A percentile compares a stretch with the other conserved stretches of the same genome.
phyloP scores from a whole-genome alignment of 495 filamentous ascomycete genomes.

The Trichoderma asperelloides region DNA sequence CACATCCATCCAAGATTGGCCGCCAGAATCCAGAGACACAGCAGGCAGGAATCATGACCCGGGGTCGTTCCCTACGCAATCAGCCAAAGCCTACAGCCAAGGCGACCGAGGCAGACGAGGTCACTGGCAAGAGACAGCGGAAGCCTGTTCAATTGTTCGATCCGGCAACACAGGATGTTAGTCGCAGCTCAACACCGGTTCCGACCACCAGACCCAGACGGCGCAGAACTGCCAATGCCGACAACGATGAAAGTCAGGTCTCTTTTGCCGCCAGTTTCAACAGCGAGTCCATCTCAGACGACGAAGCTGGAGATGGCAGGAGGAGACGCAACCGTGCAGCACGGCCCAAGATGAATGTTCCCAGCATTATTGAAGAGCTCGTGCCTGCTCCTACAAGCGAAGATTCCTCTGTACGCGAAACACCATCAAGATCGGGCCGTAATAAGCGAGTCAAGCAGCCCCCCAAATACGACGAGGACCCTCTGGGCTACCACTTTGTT shows the following conservation, averaged over 20 bases:
- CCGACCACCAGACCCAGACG: conserved; percentile 23
- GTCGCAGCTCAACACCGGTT: conserved; percentile 30
- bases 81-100: conserved; percentile 37
- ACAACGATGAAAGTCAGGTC: conserved; percentile 1
- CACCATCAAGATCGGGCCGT: background rate
- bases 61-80: conserved; percentile 27
- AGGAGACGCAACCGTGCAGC: background rate
- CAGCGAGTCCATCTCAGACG: background rate
- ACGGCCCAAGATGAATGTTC: background rate
- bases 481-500: background rate
- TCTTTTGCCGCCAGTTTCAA: background rate
- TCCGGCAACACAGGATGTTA: conserved; percentile 27
- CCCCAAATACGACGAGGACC: background rate
- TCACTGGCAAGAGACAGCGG: conserved; percentile 33
- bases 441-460: background rate
- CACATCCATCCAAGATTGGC: conserved; percentile 28
- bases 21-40: conserved; percentile 38
- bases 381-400: background rate
- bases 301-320: background rate
- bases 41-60: conserved; percentile 34
- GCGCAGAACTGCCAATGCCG: conserved; percentile 15
- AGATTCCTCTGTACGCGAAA: background rate
- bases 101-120: conserved; percentile 33
- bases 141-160: conserved; percentile 34
- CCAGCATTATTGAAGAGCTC: conserved; percentile 1